These are phyloP conservation scores for Aegilops bicornis DNA, from an alignment of 176 grass and related monocot genomes.

Conservation along the genomic window DNA sequence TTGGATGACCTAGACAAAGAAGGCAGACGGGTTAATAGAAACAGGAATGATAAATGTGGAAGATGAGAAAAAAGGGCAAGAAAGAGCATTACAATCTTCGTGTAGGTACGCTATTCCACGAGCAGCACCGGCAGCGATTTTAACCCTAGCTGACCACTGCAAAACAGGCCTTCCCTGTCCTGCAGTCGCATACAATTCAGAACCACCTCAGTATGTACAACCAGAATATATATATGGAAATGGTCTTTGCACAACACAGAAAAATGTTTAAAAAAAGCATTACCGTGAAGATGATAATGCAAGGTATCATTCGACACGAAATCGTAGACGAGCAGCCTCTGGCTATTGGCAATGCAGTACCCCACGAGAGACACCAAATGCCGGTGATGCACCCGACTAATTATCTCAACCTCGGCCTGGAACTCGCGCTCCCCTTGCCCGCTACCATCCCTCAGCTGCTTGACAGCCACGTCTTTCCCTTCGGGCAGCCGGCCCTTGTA, in stretches of 20 bases:
- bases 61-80: not conserved
- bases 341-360: constrained; percentile 67
- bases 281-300: constrained; percentile 93
- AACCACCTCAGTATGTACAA: not conserved
- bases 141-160: constrained; percentile 71
- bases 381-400: constrained; percentile 82
- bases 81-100: constrained; percentile 79
- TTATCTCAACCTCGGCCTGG: constrained; percentile 92
- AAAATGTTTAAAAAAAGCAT: constrained; percentile 5
- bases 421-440: constrained; percentile 94
- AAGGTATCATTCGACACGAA: constrained; percentile 79
- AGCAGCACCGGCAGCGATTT: constrained; percentile 80
- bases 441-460: constrained; percentile 65
- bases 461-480: constrained; percentile 76
- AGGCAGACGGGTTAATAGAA: not conserved
- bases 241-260: not conserved
- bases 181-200: constrained; percentile 26
- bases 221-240: not conserved
- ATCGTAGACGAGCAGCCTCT: constrained; percentile 87
- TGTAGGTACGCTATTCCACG: constrained; percentile 91
- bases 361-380: constrained; percentile 94
- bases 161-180: constrained; percentile 57
- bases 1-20: constrained; percentile 66
- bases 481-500: constrained; percentile 70
- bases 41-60: not conserved